Base-by-base conservation (phyloP, 352 stramenopile genomes). In the Phytopythium litorale region DNA sequence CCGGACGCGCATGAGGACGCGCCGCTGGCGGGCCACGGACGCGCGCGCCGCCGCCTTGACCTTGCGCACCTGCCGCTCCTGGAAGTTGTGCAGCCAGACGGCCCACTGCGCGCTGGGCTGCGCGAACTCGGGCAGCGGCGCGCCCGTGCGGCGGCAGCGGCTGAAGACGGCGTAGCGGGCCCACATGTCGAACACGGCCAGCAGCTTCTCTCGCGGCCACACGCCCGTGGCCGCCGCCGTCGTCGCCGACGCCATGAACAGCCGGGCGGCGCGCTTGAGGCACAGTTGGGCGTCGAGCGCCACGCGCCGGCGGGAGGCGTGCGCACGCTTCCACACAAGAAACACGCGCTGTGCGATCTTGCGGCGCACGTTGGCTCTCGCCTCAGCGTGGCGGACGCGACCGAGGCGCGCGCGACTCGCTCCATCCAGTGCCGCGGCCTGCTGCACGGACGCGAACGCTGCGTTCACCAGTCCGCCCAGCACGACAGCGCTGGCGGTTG, bases 271-370 rank as follows among this genome's bases (percentile, higher is more conserved):
- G 0, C 81, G 81, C 52, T 89, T 91, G 35, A 93, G 72, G 60
- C 80, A 91, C 15, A 93, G 73, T 53, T 91, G 76, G 12, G 84
- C 81, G 33, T 91, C 85, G 4, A 91, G 62, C 0, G 63, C 75
- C 0, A 85, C 70, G 13, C 84, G 80, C 13, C 79, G 74, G 6
- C 73, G 66, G 0, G 70, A 59, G 28, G 71, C 54, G 52, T 91
- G 80, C 2, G 80, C 73, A 8, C 64, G 63, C 54, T 91, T 87
- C 84, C 81, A 93, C 9, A 75, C 46, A 12, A 84, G 49, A 30
- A 93, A 93, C 18, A 76, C 68, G 2, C 75, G 80, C 62, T 93
- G 84, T 3, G 82, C 81, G 38, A 91, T 76, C 61, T 88, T 86
- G 56, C 86, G 87, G 32, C 72, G 72, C 8, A 93, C 65, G 23